Evolutionary conservation across 2,329 filamentous ascomycete species (phyloP).

Genomic region (Colletotrichum viniferum): DNA sequence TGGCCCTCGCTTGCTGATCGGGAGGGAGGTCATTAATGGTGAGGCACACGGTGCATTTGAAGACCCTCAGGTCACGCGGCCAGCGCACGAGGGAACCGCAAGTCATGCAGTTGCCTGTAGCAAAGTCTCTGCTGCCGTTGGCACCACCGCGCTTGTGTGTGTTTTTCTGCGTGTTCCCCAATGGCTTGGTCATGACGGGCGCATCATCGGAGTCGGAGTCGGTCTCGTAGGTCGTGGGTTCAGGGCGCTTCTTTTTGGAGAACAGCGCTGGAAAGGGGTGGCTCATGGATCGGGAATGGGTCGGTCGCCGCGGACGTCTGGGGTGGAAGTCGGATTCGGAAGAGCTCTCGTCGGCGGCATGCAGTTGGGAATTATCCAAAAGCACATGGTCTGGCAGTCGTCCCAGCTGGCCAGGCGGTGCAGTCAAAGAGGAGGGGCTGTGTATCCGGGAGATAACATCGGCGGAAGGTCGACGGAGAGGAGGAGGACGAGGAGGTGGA

Average conservation of each 20-base stretch:
- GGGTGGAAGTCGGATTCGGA: constrained; percentile 46
- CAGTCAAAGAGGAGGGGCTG: constrained; percentile 31
- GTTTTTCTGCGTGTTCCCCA: constrained; percentile 30
- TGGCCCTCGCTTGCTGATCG: constrained; percentile 3
- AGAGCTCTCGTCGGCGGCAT: constrained; percentile 47
- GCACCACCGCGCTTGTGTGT: constrained; percentile 37
- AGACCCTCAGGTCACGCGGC: constrained; percentile 74
- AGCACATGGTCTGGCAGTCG: constrained; percentile 27
- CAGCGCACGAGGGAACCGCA: constrained; percentile 82
- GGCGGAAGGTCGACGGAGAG: constrained; percentile 22
- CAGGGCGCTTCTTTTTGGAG: constrained; percentile 61
- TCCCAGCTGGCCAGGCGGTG: constrained; percentile 19
- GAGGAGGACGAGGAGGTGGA: constrained; percentile 23
- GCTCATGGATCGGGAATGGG: constrained; percentile 73
- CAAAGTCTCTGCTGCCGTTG: constrained; percentile 58
- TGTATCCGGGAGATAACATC: constrained; percentile 42
- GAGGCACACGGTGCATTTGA: constrained; percentile 82
- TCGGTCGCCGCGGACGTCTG: constrained; percentile 26
- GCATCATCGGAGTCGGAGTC: constrained; percentile 34
- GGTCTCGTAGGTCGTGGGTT: constrained; percentile 35
- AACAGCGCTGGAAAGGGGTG: constrained; percentile 80
- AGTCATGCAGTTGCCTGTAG: constrained; percentile 81
- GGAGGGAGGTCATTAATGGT: constrained; percentile 77
- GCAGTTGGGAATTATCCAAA: constrained; percentile 24
- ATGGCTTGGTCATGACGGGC: constrained; percentile 27